Conservation (phyloP, 2,329 filamentous ascomycete species). For the Paracoccidioides lutzii region DNA sequence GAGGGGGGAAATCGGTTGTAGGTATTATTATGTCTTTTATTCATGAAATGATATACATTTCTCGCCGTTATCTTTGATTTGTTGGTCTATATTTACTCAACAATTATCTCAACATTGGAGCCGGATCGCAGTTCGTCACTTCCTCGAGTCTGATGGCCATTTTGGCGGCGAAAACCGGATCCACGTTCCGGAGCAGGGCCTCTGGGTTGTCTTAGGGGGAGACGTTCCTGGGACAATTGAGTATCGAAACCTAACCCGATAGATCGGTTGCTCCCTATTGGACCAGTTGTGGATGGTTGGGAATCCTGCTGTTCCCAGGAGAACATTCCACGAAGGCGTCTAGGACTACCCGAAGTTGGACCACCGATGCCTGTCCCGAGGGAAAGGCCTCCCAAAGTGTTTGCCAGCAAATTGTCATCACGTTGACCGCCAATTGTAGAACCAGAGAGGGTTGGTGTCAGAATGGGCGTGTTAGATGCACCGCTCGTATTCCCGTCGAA, state of each 20-base stretch:
- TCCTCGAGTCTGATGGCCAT: slow-evolving; percentile 48
- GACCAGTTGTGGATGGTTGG: slow-evolving; percentile 37
- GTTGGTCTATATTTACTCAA: slow-evolving; percentile 37
- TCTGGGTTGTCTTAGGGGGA: slow-evolving; percentile 49
- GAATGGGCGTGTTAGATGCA: slow-evolving; percentile 51
- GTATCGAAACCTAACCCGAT: slow-evolving; percentile 48
- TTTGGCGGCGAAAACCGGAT: slow-evolving; percentile 45
- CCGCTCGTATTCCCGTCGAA: slow-evolving; percentile 45
- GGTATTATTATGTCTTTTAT: slow-evolving; percentile 7
- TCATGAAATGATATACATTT: slow-evolving; percentile 14
- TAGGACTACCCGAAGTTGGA: slow-evolving; percentile 42
- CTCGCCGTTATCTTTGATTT: slow-evolving; percentile 12
- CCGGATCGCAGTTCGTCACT: slow-evolving; percentile 51
- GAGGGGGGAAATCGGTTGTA: background rate
- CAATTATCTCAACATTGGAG: slow-evolving; percentile 50
- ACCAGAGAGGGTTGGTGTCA: slow-evolving; percentile 47
- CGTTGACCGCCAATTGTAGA: slow-evolving; percentile 37
- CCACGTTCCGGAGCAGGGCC: slow-evolving; percentile 49
- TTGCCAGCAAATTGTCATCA: slow-evolving; percentile 48
- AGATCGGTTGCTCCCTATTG: slow-evolving; percentile 52
- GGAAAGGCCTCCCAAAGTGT: slow-evolving; percentile 49
- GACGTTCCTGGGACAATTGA: slow-evolving; percentile 37
- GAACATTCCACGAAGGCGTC: slow-evolving; percentile 46
- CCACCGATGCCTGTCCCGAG: slow-evolving; percentile 38
- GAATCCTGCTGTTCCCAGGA: slow-evolving; percentile 46